Percentiles rank a stretch among this genome's conserved stretches.
Evolutionary conservation across 768 basidiomycete species (phyloP).

Genomic region (Lentinula sp.): DNA sequence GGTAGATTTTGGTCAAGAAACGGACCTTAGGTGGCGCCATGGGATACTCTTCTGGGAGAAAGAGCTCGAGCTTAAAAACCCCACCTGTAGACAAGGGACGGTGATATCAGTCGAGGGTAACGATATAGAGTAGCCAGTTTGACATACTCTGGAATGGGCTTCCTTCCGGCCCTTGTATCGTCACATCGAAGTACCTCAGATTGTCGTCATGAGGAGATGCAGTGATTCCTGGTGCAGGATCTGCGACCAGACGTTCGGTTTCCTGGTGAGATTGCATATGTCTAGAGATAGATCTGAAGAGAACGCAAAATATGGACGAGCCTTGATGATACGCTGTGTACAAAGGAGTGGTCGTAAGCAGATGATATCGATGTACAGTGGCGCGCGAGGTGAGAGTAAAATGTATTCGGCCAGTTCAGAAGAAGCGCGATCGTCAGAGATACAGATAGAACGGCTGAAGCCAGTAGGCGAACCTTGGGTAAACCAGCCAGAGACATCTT

Average conservation of each 20-base stretch:
- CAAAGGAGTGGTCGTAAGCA: neutral
- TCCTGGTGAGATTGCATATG: constrained; percentile 48
- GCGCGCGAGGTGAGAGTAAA: neutral
- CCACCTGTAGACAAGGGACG: constrained; percentile 54
- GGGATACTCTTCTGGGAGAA: constrained; percentile 98
- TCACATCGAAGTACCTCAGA: constrained; percentile 96
- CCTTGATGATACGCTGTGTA: constrained; percentile 48
- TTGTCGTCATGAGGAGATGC: constrained; percentile 96
- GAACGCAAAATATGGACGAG: constrained; percentile 13
- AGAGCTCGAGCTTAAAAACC: constrained; percentile 92
- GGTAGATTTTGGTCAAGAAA: constrained; percentile 97
- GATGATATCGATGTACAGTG: neutral
- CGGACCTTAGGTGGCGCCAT: constrained; percentile 99
- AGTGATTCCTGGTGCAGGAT: constrained; percentile 97
- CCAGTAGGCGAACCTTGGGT: constrained; percentile 2
- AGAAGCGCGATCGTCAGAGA: neutral
- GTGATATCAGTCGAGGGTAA: no score
- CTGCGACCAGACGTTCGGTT: constrained; percentile 93
- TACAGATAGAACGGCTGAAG: neutral
- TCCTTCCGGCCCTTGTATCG: constrained; percentile 90
- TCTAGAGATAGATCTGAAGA: constrained; percentile 2
- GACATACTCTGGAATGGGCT: constrained; percentile 82
- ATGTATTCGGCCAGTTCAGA: neutral
- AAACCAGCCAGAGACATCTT: constrained; percentile 4
- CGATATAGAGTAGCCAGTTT: neutral